Conservation (phyloP, 345 rosid genomes). For the Eucalyptus virginea region DNA sequence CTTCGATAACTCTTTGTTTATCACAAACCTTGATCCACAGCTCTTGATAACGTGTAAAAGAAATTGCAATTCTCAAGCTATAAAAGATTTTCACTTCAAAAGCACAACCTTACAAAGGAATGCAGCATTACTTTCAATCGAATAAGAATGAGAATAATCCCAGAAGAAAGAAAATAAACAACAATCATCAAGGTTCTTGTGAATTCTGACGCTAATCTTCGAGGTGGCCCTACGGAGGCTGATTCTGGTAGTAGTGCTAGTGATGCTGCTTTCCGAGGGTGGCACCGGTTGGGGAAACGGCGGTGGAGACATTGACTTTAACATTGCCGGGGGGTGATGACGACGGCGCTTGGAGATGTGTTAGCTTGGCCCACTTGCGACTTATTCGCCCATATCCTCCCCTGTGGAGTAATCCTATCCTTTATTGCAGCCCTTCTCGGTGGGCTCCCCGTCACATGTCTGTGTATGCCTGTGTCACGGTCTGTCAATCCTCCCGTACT, state of each 20-base stretch:
- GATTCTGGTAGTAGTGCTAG: neutral
- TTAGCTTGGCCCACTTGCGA: neutral
- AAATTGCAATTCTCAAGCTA: neutral
- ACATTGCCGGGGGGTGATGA: neutral
- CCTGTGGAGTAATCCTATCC: neutral
- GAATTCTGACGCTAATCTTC: neutral
- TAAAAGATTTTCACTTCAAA: neutral
- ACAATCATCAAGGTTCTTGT: neutral
- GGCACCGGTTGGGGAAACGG: neutral
- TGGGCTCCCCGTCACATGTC: neutral
- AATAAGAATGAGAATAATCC: neutral
- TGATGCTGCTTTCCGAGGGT: neutral
- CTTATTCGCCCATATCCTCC: neutral
- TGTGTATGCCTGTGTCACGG: too few species aligned
- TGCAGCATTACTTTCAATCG: neutral
- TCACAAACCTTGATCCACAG: neutral
- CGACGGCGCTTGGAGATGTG: neutral
- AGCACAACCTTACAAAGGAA: neutral
- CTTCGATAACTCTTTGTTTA: neutral
- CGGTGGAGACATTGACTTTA: neutral
- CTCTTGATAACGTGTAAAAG: neutral
- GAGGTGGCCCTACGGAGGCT: neutral
- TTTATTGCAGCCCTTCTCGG: too few species aligned
- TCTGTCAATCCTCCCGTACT: too few species aligned
- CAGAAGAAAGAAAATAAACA: neutral